These are phyloP conservation scores for Globisporangium irregulare DNA, from an alignment of 352 stramenopile genomes.

Conservation along the genomic window DNA sequence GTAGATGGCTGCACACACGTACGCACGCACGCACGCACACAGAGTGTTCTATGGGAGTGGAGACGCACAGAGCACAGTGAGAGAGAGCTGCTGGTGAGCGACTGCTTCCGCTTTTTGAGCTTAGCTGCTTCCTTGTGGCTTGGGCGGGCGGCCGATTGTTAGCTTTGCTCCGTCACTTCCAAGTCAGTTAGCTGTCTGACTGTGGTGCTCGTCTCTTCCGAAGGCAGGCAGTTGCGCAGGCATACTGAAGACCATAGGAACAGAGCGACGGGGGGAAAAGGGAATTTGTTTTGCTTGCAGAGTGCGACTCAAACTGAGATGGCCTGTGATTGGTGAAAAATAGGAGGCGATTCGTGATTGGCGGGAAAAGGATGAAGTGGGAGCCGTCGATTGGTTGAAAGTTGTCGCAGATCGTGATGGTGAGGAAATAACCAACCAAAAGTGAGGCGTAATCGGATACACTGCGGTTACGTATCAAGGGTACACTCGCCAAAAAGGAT, in stretches of 20 bases:
- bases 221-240: background rate
- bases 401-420: background rate
- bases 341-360: background rate
- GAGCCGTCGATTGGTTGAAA: conserved; percentile 2
- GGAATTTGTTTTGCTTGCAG: background rate
- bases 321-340: background rate
- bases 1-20: background rate
- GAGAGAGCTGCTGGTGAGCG: background rate
- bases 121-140: background rate
- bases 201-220: conserved; percentile 8
- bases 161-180: conserved; percentile 2
- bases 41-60: background rate
- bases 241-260: conserved; percentile 8
- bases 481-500: background rate
- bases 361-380: background rate
- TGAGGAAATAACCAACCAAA: background rate
- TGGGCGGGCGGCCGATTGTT: background rate
- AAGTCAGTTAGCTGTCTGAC: conserved; percentile 9
- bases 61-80: background rate
- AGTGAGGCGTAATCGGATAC: background rate
- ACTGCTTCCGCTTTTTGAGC: background rate
- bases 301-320: background rate
- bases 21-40: background rate
- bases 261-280: background rate
- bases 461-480: background rate